Base-by-base conservation (phyloP, 192 early-diverging fungal genomes). In the Rhizophagus prolifer region DNA sequence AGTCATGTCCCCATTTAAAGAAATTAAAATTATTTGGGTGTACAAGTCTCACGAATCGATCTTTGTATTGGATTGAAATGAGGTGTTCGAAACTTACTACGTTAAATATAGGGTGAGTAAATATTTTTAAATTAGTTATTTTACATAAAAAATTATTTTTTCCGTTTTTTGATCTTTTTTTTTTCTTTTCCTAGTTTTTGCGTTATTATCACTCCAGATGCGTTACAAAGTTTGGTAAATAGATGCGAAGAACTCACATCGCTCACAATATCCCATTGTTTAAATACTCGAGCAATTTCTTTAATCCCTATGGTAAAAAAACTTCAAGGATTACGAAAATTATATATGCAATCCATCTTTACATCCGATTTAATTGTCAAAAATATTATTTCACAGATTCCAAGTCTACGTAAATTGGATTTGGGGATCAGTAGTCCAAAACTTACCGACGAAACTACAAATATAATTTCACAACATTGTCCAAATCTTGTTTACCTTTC, bases 21-120 rank as follows among this genome's bases (percentile, higher is more conserved):
- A 36, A 34, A 34, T 30, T 66, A 66, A 66, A 66, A 34, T 28
- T 66, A 8, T 66, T 28, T 13, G 64, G 64, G 12, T 66, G 64
- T 36, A 34, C 26, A 14, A 66, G 50, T 54, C 50, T 54, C 50
- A 21, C 50, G 19, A 54, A 21, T 21, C 14, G 19, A 21, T 54
- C 50, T 21, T 54, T 54, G 19, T 16, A 54, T 21, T 54, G 19
- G 14, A 54, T 54, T 19, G 50, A 21, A 54, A 54, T 6, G 50
- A 16, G 19, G 6, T 54, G 50, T n/a, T 0, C 50, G 5, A 21
- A 54, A 21, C 50, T 54, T 16, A 54, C 50, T 4, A 21, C 19
- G 6, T 54, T 54, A 54, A 54, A 54, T 21, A 54, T 54, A 21
- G 50, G 50, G 50, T 54, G 16, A 54, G 6, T 54, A 7, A n/a